Evolutionary conservation across 2,329 filamentous ascomycete species (phyloP).

Genomic region (Arthrobotrys musiformis): DNA sequence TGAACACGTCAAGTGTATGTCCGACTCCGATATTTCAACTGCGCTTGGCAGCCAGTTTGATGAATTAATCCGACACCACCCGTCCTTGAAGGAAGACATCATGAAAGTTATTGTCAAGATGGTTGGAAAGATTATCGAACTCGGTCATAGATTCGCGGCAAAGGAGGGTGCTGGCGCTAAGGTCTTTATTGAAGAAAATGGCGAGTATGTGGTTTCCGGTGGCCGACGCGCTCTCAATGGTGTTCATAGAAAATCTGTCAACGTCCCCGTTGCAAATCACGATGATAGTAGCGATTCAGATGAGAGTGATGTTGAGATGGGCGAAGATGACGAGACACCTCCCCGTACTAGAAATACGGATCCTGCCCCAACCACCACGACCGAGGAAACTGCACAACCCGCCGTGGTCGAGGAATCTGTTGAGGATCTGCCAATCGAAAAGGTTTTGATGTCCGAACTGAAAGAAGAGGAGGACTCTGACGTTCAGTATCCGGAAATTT

Average conservation of each 20-base stretch:
- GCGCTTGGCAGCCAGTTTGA: conserved; percentile 87
- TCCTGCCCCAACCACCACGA: conserved; percentile 56
- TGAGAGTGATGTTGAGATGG: conserved; percentile 72
- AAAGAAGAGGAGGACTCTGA: conserved; percentile 66
- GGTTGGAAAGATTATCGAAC: conserved; percentile 80
- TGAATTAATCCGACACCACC: conserved; percentile 93
- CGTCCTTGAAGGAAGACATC: conserved; percentile 80
- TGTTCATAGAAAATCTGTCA: conserved; percentile 61
- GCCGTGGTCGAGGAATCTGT: conserved; percentile 40
- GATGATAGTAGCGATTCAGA: conserved; percentile 56
- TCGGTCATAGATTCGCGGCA: conserved; percentile 77
- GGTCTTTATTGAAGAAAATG: conserved; percentile 73
- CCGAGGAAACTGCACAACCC: conserved; percentile 56
- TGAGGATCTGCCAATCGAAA: conserved; percentile 58
- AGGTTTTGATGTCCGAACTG: conserved; percentile 63
- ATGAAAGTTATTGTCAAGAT: conserved; percentile 88
- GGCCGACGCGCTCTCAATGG: conserved; percentile 64
- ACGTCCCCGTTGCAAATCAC: conserved; percentile 30
- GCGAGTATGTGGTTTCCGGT: conserved; percentile 71
- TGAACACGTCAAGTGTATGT: conserved; percentile 84
- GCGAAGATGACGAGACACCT: conserved; percentile 65
- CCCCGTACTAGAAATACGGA: conserved; percentile 43
- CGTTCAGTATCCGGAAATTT: conserved; percentile 64
- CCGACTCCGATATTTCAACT: conserved; percentile 76
- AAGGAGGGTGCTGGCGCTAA: conserved; percentile 80